These are phyloP conservation scores for Cubamyces sp. DNA, from an alignment of 768 basidiomycete genomes.

Conservation along the genomic window DNA sequence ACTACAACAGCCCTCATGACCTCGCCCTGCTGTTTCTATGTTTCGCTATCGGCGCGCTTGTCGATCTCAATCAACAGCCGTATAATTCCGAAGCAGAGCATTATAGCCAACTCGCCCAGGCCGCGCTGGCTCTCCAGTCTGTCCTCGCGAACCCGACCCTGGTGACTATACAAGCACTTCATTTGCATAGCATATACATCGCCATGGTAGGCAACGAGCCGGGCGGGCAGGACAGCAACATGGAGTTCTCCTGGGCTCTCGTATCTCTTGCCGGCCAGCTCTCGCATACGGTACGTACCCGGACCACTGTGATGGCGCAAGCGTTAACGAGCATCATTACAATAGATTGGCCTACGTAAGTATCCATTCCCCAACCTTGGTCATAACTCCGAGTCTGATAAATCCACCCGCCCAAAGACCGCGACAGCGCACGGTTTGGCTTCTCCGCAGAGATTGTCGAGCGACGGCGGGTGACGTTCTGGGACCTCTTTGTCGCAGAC, in stretches of 20 bases:
- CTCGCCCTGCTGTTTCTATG: constrained; percentile 38
- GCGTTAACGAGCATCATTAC: not conserved
- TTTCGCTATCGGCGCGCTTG: constrained; percentile 37
- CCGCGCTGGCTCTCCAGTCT: constrained; percentile 67
- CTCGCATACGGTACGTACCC: constrained; percentile 57
- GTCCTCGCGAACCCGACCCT: constrained; percentile 73
- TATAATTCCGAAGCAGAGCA: constrained; percentile 50
- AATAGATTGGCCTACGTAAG: constrained; percentile 49
- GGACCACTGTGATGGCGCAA: constrained; percentile 24
- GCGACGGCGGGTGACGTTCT: constrained; percentile 70
- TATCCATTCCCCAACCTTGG: constrained; percentile 1
- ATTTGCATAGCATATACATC: constrained; percentile 70
- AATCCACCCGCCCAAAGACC: constrained; percentile 49
- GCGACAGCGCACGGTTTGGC: constrained; percentile 68
- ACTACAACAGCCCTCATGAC: constrained; percentile 44
- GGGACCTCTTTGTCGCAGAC: constrained; percentile 78
- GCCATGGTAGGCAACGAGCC: constrained; percentile 70
- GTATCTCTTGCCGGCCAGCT: constrained; percentile 61
- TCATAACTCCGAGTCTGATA: not conserved
- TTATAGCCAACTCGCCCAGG: constrained; percentile 65
- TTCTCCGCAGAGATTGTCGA: constrained; percentile 65
- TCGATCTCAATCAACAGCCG: constrained; percentile 36
- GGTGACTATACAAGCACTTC: constrained; percentile 70
- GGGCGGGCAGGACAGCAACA: constrained; percentile 59
- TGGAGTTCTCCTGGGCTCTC: constrained; percentile 38